phyloP scores from a whole-genome alignment of 2,329 filamentous ascomycete species.

The Pseudocercospora cruenta region DNA sequence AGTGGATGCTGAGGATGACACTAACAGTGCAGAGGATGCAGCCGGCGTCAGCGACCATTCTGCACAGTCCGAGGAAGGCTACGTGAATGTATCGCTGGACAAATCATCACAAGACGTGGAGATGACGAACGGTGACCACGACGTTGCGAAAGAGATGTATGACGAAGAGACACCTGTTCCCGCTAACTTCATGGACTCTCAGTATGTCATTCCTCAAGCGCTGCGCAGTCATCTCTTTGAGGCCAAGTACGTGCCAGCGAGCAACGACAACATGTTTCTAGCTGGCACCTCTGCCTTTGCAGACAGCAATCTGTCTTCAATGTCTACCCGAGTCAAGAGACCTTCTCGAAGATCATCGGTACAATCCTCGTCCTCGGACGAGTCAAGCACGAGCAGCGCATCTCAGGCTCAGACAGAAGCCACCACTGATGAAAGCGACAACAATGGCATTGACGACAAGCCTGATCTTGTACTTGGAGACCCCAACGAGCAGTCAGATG shows the following conservation, averaged over 20 bases:
- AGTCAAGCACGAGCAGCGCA: conserved; percentile 25
- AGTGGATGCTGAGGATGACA: conserved; percentile 44
- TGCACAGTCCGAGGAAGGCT: conserved; percentile 83
- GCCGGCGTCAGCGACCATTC: conserved; percentile 75
- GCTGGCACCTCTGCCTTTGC: conserved; percentile 50
- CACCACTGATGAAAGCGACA: conserved; percentile 32
- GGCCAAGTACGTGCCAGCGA: conserved; percentile 65
- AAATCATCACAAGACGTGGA: conserved; percentile 45
- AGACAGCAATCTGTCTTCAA: conserved; percentile 27
- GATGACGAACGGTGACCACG: conserved; percentile 12
- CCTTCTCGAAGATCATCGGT: conserved; percentile 30
- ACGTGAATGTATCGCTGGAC: conserved; percentile 88
- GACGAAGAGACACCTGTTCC: conserved; percentile 31
- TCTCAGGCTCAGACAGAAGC: conserved; percentile 24
- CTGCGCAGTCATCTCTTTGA: conserved; percentile 74
- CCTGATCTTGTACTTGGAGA: conserved; percentile 33
- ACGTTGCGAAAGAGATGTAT: not conserved
- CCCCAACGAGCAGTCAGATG: conserved; percentile 16
- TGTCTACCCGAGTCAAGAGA: conserved; percentile 36
- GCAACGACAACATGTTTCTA: conserved; percentile 63
- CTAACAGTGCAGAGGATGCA: conserved; percentile 51
- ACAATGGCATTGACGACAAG: conserved; percentile 31
- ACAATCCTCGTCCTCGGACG: conserved; percentile 33
- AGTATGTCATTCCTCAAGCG: conserved; percentile 58
- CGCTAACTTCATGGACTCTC: conserved; percentile 33